A percentile compares a stretch with the other conserved stretches of the same genome.
Conservation (phyloP, 1,139 yeast species). For the Yamadazyma sp. region DNA sequence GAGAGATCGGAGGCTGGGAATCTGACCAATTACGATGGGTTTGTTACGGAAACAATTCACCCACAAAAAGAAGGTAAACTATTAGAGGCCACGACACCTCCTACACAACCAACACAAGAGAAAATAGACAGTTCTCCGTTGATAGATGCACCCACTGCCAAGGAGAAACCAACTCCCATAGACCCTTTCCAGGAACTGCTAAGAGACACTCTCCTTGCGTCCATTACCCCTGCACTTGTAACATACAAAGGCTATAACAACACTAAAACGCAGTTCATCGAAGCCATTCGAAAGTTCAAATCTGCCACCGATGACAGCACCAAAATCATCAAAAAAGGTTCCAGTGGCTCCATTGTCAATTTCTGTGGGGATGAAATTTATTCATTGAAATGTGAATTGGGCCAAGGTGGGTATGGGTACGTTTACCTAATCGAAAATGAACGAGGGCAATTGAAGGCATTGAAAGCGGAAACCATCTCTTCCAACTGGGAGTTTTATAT, state of each 20-base stretch:
- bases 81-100: constrained; percentile 6
- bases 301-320: constrained; percentile 36
- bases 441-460: constrained; percentile 58
- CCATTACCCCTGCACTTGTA: constrained; percentile 25
- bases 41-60: constrained; percentile 52
- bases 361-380: constrained; percentile 52
- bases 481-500: constrained; percentile 84
- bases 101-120: constrained; percentile 8
- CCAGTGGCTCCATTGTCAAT: constrained; percentile 42
- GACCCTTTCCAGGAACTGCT: constrained; percentile 33
- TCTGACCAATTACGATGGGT: constrained; percentile 47
- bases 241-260: constrained; percentile 30
- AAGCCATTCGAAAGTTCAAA: constrained; percentile 31
- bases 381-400: constrained; percentile 62
- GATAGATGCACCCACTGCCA: constrained; percentile 27
- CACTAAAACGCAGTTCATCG: constrained; percentile 15
- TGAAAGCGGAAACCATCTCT: constrained; percentile 73
- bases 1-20: constrained; percentile 22
- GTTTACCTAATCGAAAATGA: constrained; percentile 75
- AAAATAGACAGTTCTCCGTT: constrained; percentile 46
- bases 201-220: constrained; percentile 24
- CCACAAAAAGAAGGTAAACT: not conserved
- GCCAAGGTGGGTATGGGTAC: constrained; percentile 78
- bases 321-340: constrained; percentile 36
- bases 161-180: constrained; percentile 10